Base-by-base conservation (phyloP, 192 early-diverging fungal genomes). In the Entomortierella beljakovae region DNA sequence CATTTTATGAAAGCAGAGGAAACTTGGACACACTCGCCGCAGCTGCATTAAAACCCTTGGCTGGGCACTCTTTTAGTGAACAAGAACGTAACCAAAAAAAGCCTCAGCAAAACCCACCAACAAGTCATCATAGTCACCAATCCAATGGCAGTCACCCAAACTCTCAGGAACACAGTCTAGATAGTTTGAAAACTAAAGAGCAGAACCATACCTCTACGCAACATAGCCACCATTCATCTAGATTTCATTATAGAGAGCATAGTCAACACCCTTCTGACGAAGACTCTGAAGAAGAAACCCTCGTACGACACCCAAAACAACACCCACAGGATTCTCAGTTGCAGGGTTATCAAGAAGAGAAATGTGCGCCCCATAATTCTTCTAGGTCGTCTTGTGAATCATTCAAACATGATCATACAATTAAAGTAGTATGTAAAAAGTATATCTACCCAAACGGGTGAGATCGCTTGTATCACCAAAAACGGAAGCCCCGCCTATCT, bases 31-130 rank as follows among this genome's bases (percentile, higher is more conserved):
- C 73, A 28, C 46, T 77, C 7, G 73, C 61, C 11, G 66, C 73
- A 16, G 73, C 73, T 31, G 73, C 73, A 6, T 51, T 77, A 49
- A 77, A 77, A n/a, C 73, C 73, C 37, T 22, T 56, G 23, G 23
- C 32, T 34, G 57, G 53, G 25, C 16, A 61, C 8, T 7, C 42
- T 18, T 49, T 33, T 32, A 20, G 25, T 10, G 43, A 34, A 46
- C 23, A 9, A 11, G 25, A n/a, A n/a, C 40, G 46, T 2, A 15
- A 49, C 2, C n/a, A 57, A 35, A 25, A 51, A 43, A 18, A 42
- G 54, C 42, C 54, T 20, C 64, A 75, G 25, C 58, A 61, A 13
- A 38, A 33, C 34, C 22, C 35, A 61, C 52, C 52, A n/a, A 22
- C 37, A 46, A 29, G 57, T 15, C 43, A 46, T 15, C 43, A 46